These are phyloP conservation scores for Teratosphaeria zuluensis DNA, from an alignment of 2,329 filamentous ascomycete species.

Conservation along the genomic window DNA sequence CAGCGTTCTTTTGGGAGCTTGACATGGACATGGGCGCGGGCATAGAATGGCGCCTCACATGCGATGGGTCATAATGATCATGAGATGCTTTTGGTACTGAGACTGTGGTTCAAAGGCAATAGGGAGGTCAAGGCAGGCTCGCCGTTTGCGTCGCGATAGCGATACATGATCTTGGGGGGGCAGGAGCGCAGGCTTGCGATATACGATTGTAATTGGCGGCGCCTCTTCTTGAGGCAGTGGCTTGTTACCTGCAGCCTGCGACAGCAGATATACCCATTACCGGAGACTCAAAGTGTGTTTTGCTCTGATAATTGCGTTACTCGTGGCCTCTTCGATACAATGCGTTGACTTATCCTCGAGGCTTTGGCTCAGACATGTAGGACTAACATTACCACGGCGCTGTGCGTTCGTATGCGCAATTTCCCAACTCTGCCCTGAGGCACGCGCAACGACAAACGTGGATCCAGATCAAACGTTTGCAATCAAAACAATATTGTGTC, in stretches of 20 bases:
- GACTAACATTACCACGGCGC: background rate
- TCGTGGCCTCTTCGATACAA: too few species aligned
- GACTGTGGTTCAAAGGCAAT: background rate
- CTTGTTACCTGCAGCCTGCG: too few species aligned
- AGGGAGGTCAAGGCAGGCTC: background rate
- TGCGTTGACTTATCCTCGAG: background rate
- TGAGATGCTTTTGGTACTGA: background rate
- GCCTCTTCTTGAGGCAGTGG: background rate
- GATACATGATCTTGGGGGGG: background rate
- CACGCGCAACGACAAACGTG: background rate
- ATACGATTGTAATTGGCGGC: background rate
- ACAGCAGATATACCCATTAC: too few species aligned
- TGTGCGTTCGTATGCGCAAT: background rate
- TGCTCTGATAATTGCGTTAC: too few species aligned
- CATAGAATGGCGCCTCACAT: background rate
- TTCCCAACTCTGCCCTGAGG: background rate
- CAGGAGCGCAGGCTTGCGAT: background rate
- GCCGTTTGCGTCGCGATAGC: background rate
- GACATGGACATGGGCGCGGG: background rate
- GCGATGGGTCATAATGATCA: background rate
- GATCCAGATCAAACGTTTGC: background rate
- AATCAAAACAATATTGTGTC: background rate
- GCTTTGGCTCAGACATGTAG: background rate
- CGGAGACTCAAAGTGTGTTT: too few species aligned
- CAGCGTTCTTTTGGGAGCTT: background rate